Conservation (phyloP, 2,329 filamentous ascomycete genomes). For the Kalmusia sp. region DNA sequence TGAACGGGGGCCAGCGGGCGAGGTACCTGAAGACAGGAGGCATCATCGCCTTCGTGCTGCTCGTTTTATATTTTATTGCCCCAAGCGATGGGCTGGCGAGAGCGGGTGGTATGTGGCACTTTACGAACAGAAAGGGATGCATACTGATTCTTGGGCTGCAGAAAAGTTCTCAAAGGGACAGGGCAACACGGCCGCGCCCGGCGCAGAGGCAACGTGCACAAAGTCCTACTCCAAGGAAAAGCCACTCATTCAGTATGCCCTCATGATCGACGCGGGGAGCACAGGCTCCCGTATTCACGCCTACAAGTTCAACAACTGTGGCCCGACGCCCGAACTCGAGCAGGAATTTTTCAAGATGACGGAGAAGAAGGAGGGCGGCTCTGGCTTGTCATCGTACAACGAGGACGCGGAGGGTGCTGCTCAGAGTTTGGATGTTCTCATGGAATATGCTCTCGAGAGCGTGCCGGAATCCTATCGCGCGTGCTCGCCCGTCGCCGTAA, state of each 20-base stretch:
- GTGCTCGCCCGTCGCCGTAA: slow-evolving; percentile 97
- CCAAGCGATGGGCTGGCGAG: slow-evolving; percentile 46
- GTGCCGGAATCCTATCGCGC: slow-evolving; percentile 88
- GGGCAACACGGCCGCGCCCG: slow-evolving; percentile 59
- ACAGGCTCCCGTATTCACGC: slow-evolving; percentile 98
- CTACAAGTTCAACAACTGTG: slow-evolving; percentile 99
- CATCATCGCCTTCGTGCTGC: slow-evolving; percentile 63
- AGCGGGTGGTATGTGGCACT: slow-evolving; percentile 26
- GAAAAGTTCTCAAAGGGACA: slow-evolving; percentile 33
- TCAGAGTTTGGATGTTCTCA: slow-evolving; percentile 83
- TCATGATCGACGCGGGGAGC: slow-evolving; percentile 98
- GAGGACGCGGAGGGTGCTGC: slow-evolving; percentile 87
- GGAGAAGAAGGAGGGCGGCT: slow-evolving; percentile 79
- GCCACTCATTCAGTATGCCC: slow-evolving; percentile 93
- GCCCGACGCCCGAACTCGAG: slow-evolving; percentile 91
- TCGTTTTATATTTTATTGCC: slow-evolving; percentile 65
- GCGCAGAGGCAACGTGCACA: slow-evolving; percentile 75
- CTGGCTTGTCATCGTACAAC: slow-evolving; percentile 83
- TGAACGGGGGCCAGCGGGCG: slow-evolving; percentile 68
- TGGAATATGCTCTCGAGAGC: slow-evolving; percentile 82
- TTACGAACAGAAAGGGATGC: not conserved
- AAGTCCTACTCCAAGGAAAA: slow-evolving; percentile 86
- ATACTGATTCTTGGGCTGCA: slow-evolving; percentile 6
- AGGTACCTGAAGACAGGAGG: slow-evolving; percentile 69
- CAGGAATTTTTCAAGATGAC: slow-evolving; percentile 94